Evolutionary conservation across 2,329 filamentous ascomycete species (phyloP), one percentile per base, ranked within the genome.

Genomic region (Kalmusia sp.): DNA sequence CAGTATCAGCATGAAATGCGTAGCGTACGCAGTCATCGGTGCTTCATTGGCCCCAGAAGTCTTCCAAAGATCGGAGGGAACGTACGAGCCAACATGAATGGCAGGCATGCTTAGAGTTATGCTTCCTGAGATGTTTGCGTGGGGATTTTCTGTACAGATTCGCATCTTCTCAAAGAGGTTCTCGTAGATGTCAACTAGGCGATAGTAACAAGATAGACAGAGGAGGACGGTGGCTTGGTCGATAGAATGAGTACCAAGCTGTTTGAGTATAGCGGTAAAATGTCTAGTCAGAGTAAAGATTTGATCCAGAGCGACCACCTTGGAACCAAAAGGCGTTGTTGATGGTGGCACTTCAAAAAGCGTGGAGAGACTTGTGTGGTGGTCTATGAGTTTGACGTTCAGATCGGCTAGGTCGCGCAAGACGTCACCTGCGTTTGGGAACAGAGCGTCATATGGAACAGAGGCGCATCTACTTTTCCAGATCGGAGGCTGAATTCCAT

Each of bases 261-360:
- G 4, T 22, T 51, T 44, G 19, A 51, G 14, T 4, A 51, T 44
- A 12, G 17, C 22, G 19, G 45, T 37, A 4, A 56, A 39, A 1
- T 12, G 28, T 21, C 39, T 33, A 11, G 33, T 56, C 17, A 57
- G 41, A 12, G 47, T 34, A 37, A 53, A 53, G 19, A 44, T 53
- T 19, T 53, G 33, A 28, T 53, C 51, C 25, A 53, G 34, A 15
- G 51, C 43, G 5, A 38, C 24, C n/a, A 38, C 7, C n/a, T 24
- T 38, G 11, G 35, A 7, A 3, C 19, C 35, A 27, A 53, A 53
- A 11, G 51, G 48, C 38, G 17, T 4, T n/a, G 21, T 22, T 2
- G 12, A 5, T 14, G 45, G 33, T 38, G 19, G 1, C 19, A 38
- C 35, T 14, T 37, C 14, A 8, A 38, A n/a, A 4, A 15, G 12